Base-by-base conservation (phyloP, 192 early-diverging fungal genomes). In the Backusella mclennaniae region DNA sequence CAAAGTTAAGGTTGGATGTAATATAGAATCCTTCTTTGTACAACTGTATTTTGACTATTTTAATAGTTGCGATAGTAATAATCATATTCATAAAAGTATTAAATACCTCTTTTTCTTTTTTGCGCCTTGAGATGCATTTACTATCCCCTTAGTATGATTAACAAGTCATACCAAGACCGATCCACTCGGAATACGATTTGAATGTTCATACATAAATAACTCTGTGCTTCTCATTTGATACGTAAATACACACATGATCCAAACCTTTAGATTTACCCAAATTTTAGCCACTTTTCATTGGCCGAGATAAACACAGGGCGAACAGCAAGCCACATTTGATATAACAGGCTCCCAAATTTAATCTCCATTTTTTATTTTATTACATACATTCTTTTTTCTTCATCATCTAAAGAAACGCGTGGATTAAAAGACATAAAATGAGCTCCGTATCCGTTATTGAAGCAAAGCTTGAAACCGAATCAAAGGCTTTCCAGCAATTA, bases 401-500 rank as follows among this genome's bases (percentile, higher is more conserved):
- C 29, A 19, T 68, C 29, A 19, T 36, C 29, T 15, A 33, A 68
- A n/a, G 6, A 68, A 31, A 26, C 67, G 35, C 67, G 67, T 36
- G 9, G 26, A 9, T 35, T 29, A 63, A 63, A 14, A 26, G 14
- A 29, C 23, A 63, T 29, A 63, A 29, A 63, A 63, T 63, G 74
- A 87, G 85, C 78, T 81, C 85, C 38, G 31, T 85, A n/a, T 71
- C 76, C 53, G 82, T 77, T 71, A 76, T 90, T 63, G 84, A 90
- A 74, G 84, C 82, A 44, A 87, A 89, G 59, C 88, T 96, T 38
- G 93, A 96, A 81, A 80, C 84, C 21, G 92, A 92, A 67, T 90
- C 90, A 53, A 87, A 84, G 77, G 90, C 87, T n/a, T 90, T 92
- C 75, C 92, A 94, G 71, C 78, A 85, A 46, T 76, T 95, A 23